Evolutionary conservation across 371 early-diverging fungal species (phyloP).

Genomic region (Apophysomyces elegans): DNA sequence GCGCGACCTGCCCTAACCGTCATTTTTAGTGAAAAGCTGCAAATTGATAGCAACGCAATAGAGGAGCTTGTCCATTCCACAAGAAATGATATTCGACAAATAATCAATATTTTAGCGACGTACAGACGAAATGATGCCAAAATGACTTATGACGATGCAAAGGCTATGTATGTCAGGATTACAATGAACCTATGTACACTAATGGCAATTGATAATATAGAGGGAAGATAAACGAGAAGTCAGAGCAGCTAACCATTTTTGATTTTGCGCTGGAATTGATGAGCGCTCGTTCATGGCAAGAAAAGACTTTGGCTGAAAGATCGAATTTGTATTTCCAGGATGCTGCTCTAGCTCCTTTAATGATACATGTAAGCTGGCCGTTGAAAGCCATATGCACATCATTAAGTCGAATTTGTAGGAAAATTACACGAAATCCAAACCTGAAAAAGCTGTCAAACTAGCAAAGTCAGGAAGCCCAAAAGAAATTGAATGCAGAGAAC

Average conservation of each 20-base stretch:
- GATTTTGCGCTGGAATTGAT: slow-evolving; percentile 84
- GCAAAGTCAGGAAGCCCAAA: slow-evolving; percentile 17
- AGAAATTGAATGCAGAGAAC: slow-evolving; percentile 31
- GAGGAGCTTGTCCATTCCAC: slow-evolving; percentile 87
- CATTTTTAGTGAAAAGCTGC: slow-evolving; percentile 75
- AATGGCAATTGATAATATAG: slow-evolving; percentile 20
- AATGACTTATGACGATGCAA: slow-evolving; percentile 86
- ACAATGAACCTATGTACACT: not conserved
- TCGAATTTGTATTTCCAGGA: slow-evolving; percentile 96
- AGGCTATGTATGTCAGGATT: slow-evolving; percentile 57
- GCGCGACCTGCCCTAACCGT: slow-evolving; percentile 9
- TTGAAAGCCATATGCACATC: not conserved
- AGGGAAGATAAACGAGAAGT: slow-evolving; percentile 74
- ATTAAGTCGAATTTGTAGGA: slow-evolving; percentile 39
- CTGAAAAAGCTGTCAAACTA: slow-evolving; percentile 24
- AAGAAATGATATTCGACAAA: slow-evolving; percentile 98
- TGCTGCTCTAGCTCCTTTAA: slow-evolving; percentile 85
- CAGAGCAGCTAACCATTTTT: slow-evolving; percentile 81
- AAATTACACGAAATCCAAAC: slow-evolving; percentile 47
- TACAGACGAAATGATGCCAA: slow-evolving; percentile 69
- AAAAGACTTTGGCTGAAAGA: slow-evolving; percentile 71
- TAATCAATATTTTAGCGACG: slow-evolving; percentile 93
- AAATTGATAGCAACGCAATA: slow-evolving; percentile 81
- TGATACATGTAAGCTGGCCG: slow-evolving; percentile 78
- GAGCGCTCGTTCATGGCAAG: slow-evolving; percentile 50